Base-by-base conservation (phyloP, 805 yeast species). In the Lipomyces yamanashiensis region DNA sequence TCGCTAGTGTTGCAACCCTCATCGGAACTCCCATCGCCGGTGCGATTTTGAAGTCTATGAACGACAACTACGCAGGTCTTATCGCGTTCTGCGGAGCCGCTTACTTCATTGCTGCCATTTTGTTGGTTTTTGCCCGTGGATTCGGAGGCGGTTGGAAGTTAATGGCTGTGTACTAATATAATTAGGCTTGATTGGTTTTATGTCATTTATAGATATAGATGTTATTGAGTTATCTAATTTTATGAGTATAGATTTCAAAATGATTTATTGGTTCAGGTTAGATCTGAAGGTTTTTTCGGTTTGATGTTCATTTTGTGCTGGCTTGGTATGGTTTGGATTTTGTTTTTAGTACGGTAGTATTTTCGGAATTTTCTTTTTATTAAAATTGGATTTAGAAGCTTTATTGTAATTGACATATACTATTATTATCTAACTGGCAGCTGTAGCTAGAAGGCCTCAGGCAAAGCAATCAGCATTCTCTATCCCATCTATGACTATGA, bases 21-120 rank as follows among this genome's bases (percentile, higher is more conserved):
- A 74, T 75, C 4, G 80, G 80, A 2, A 68, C 76, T 34, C 80
- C 80, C 7, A 68, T 77, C 8, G 77, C 78, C 12, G 80, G 80
- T 12, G 74, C 73, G 6, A 55, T 75, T 15, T n/a, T 67, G 44
- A 61, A 67, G n/a, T 67, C 52, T 10, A 72, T 72, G 63, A 62
- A 71, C 50, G 73, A 73, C 1, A 13, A 34, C 13, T 76, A 71
- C 59, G 45, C 64, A 12, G 78, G 78, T 2, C 67, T 76, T 56
- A 70, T 75, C n/a, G 61, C 71, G 2, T 76, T 75, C 66, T 58
- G 74, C 23, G 77, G 75, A 1, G 67, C 67, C 8, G 70, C 71
- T 23, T 75, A 76, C 61, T 33, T 75, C 0, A 65, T 65, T 3
- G 74, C 75, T 1, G 56, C 72, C 12, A 12, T 69, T 7, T 61